A percentile compares a stretch with the other conserved stretches of the same genome.
phyloP scores from a whole-genome alignment of 169 alveolate genomes.

The Plasmodium gonderi region DNA sequence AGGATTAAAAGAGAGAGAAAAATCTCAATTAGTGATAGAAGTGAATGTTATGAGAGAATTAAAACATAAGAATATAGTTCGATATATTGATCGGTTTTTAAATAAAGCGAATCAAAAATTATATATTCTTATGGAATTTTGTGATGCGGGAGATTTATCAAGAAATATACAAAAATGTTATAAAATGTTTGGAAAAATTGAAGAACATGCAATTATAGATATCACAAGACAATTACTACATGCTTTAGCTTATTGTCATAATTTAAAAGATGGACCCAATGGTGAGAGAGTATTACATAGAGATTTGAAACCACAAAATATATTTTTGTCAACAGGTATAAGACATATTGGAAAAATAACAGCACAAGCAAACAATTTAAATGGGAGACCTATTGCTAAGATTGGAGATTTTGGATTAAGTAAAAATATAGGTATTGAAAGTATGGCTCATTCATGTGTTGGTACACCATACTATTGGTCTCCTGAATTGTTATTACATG shows the following conservation, averaged over 20 bases:
- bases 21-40: conserved; percentile 95
- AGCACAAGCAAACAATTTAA: conserved; percentile 69
- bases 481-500: conserved; percentile 93
- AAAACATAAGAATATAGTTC: conserved; percentile 94
- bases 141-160: conserved; percentile 97
- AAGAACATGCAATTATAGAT: conserved; percentile 95
- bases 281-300: conserved; percentile 94
- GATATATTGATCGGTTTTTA: conserved; percentile 94
- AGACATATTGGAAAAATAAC: conserved; percentile 72
- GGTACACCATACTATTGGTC: conserved; percentile 98
- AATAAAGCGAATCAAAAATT: conserved; percentile 92
- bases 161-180: conserved; percentile 91
- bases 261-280: conserved; percentile 85
- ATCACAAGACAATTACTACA: conserved; percentile 92
- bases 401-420: conserved; percentile 98
- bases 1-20: conserved; percentile 95
- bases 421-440: conserved; percentile 92
- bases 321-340: conserved; percentile 89
- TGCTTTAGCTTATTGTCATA: conserved; percentile 96
- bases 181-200: conserved; percentile 90
- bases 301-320: conserved; percentile 97
- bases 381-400: conserved; percentile 88
- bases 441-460: conserved; percentile 94
- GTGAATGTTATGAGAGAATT: conserved; percentile 96
- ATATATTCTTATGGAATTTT: conserved; percentile 96